These are phyloP conservation scores for Amphibolis antarctica DNA, from an alignment of 106 monocot species.

Conservation along the genomic window DNA sequence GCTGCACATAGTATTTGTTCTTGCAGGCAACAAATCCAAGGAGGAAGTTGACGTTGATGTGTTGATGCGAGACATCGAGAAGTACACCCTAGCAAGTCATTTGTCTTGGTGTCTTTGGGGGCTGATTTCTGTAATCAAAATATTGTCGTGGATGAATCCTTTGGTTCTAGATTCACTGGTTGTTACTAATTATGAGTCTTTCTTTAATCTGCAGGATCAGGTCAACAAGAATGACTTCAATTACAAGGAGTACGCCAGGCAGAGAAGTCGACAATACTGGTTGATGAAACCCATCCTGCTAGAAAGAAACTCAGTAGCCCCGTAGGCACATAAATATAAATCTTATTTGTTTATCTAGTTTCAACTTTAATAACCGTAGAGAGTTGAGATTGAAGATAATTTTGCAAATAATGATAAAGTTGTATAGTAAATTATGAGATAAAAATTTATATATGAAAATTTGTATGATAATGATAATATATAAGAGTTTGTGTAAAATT, in stretches of 20 bases:
- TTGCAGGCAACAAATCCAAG: slow-evolving; percentile 29
- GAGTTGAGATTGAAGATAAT: too few species aligned
- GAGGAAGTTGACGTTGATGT: slow-evolving; percentile 33
- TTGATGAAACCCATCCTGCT: slow-evolving; percentile 16
- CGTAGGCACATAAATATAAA: too few species aligned
- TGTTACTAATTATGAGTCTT: neutral
- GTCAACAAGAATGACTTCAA: slow-evolving; percentile 74
- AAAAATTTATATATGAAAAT: too few species aligned
- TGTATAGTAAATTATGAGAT: too few species aligned
- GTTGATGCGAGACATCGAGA: slow-evolving; percentile 41
- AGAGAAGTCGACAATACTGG: slow-evolving; percentile 76
- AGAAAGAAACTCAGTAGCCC: too few species aligned
- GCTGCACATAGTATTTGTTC: too few species aligned
- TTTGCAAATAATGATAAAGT: too few species aligned
- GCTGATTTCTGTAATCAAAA: slow-evolving; percentile 56
- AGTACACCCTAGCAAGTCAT: slow-evolving; percentile 70
- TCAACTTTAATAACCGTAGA: too few species aligned
- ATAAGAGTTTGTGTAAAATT: too few species aligned
- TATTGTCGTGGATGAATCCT: neutral
- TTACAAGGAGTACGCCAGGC: slow-evolving; percentile 80
- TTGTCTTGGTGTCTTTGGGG: slow-evolving; percentile 87
- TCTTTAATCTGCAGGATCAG: slow-evolving; percentile 31
- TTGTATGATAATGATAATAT: too few species aligned
- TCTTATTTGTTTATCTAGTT: too few species aligned
- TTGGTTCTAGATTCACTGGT: neutral